A percentile compares a stretch with the other conserved stretches of the same genome.
Conservation (phyloP, 2,329 filamentous ascomycete species). For the Xylaria multiplex region DNA sequence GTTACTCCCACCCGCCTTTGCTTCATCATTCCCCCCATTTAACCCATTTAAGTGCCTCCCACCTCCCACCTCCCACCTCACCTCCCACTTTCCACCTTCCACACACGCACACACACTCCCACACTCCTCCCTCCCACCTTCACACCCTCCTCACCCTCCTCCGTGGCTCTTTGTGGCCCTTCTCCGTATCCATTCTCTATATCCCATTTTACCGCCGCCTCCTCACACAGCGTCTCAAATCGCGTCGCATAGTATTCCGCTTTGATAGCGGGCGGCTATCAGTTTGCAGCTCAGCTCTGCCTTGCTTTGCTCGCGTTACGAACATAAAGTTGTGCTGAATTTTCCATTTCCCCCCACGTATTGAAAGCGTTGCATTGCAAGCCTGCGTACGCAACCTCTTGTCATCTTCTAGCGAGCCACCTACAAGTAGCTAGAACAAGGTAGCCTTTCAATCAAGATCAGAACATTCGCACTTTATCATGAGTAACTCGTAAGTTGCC, state of each 20-base stretch:
- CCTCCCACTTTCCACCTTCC: conserved; percentile 7
- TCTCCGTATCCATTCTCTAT: conserved; percentile 23
- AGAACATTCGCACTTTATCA: background rate
- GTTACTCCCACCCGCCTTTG: conserved; percentile 27
- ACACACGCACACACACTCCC: background rate
- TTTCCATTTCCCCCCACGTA: background rate
- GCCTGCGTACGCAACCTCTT: background rate
- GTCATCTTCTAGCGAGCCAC: background rate
- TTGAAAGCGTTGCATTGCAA: background rate
- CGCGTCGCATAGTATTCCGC: conserved; percentile 21
- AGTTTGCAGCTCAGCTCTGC: background rate
- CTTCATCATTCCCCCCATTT: conserved; percentile 21
- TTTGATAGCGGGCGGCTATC: conserved; percentile 16
- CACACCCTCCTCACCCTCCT: background rate
- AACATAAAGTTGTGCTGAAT: background rate
- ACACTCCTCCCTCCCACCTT: conserved; percentile 4
- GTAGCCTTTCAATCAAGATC: background rate
- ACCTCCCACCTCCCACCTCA: conserved; percentile 9
- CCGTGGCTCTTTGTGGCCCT: no score
- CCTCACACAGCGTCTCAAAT: conserved; percentile 20
- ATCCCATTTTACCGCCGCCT: conserved; percentile 27
- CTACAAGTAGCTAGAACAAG: background rate
- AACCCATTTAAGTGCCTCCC: conserved; percentile 18
- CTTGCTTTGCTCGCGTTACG: background rate
- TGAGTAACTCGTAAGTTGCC: background rate